These are phyloP conservation scores for Rubia balearica DNA, from an alignment of 305 asterid genomes.

Conservation along the genomic window DNA sequence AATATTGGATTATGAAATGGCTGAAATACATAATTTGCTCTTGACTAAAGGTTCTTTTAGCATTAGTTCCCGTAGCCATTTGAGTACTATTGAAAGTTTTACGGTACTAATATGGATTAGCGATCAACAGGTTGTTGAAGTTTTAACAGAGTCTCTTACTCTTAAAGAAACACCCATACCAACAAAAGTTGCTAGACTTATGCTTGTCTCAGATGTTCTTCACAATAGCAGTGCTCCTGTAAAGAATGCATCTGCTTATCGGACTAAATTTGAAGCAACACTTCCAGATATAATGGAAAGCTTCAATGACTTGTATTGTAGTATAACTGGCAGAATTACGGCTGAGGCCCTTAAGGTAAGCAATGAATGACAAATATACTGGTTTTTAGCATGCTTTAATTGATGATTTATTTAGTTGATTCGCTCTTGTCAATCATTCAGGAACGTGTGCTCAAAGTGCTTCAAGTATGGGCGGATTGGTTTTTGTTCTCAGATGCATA, in stretches of 20 bases:
- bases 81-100: not conserved
- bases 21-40: not conserved
- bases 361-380: conserved; percentile 7
- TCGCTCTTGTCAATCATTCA: conserved; percentile 27
- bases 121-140: conserved; percentile 78
- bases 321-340: conserved; percentile 91
- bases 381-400: not conserved
- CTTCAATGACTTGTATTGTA: conserved; percentile 87
- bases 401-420: conserved; percentile 9
- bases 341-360: conserved; percentile 95
- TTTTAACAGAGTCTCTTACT: conserved; percentile 93
- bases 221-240: conserved; percentile 98
- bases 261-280: conserved; percentile 87
- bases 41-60: not conserved
- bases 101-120: not conserved
- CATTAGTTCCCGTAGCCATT: not conserved
- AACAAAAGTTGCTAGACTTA: conserved; percentile 95
- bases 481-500: conserved; percentile 88
- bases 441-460: conserved; percentile 89
- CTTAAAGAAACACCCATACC: conserved; percentile 97
- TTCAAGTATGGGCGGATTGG: conserved; percentile 99
- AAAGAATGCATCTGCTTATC: conserved; percentile 93
- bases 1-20: not conserved
- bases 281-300: conserved; percentile 88
- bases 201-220: conserved; percentile 98